Base-by-base conservation (phyloP, 2,329 filamentous ascomycete species). In the Periconia macrospinosa region DNA sequence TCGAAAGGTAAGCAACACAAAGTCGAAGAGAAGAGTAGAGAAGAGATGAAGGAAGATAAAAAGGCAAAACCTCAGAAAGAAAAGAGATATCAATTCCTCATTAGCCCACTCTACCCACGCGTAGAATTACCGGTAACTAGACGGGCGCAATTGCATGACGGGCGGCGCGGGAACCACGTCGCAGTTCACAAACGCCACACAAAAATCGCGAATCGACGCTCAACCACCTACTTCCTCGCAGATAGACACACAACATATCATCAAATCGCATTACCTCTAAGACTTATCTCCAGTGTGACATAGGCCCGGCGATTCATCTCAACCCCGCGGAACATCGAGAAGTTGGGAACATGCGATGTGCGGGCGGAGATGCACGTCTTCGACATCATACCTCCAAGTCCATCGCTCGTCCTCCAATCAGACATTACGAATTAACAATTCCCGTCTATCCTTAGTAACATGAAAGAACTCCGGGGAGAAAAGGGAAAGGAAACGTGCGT, bases 401-500 rank as follows among this genome's bases (percentile, higher is more conserved):
- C 23, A 3, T 27, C 23, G 23, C 23, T 27, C 23, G 8, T 27
- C 23, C n/a, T 19, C 13, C 41, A 42, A 17, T 42, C 14, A 11
- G 15, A 14, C 7, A 10, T 23, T 17, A 17, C 30, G 23, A 23
- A 14, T 47, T 53, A 41, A 48, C 50, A n/a, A 41, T 45, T 45
- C 37, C 37, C 33, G 15, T 44, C 17, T 33, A 23, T 49, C 33
- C 33, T 23, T 47, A 41, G 14, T n/a, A 23, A 19, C 27, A 6
- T 3, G 10, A 27, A 5, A 27, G 23, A 27, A 37, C 65, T 69
- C 66, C 66, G 66, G 64, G 66, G 65, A 66, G 62, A 67, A 41
- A 42, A 46, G 20, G n/a, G 15, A 20, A 41, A 14, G 27, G 53
- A 45, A 56, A 33, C 13, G 23, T 27, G 23, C 8, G 23, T 27